phyloP scores from a whole-genome alignment of 2,329 filamentous ascomycete genomes.

The Podosphaera aphanis region DNA sequence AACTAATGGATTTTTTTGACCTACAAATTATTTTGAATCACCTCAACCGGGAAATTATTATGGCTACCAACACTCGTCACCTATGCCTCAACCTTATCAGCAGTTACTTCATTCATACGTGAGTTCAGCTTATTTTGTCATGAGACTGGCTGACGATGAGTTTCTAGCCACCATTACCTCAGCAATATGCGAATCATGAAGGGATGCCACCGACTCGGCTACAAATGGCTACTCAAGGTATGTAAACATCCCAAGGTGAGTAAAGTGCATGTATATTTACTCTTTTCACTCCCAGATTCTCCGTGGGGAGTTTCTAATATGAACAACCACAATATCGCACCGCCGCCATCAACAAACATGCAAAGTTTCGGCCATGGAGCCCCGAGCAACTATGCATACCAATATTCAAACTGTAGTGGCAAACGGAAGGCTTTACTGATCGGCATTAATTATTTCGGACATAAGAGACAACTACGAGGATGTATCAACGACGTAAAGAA shows the following conservation, averaged over 20 bases:
- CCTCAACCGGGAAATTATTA: not conserved
- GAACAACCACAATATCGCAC: slow-evolving; percentile 34
- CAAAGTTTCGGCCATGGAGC: slow-evolving; percentile 63
- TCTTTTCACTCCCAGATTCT: slow-evolving; percentile 17
- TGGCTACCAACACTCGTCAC: not conserved
- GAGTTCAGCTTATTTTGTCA: not conserved
- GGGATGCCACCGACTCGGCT: slow-evolving; percentile 17
- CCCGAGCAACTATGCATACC: slow-evolving; percentile 58
- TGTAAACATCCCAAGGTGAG: slow-evolving; percentile 5
- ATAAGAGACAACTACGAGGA: slow-evolving; percentile 69
- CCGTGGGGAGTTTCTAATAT: slow-evolving; percentile 26
- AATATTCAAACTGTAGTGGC: slow-evolving; percentile 80
- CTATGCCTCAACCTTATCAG: not conserved
- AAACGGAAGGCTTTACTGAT: slow-evolving; percentile 73
- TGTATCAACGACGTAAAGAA: slow-evolving; percentile 97
- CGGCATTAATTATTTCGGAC: slow-evolving; percentile 91
- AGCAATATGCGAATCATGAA: slow-evolving; percentile 23
- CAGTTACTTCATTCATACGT: not conserved
- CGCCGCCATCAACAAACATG: slow-evolving; percentile 42
- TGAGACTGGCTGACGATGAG: not conserved
- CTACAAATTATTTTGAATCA: not conserved
- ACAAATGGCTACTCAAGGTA: slow-evolving; percentile 28
- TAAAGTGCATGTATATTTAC: not conserved
- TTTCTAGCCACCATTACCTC: slow-evolving; percentile 19
- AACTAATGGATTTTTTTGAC: not conserved